Conservation (phyloP, 176 grass and related monocot species). For the Lolium rigidum region DNA sequence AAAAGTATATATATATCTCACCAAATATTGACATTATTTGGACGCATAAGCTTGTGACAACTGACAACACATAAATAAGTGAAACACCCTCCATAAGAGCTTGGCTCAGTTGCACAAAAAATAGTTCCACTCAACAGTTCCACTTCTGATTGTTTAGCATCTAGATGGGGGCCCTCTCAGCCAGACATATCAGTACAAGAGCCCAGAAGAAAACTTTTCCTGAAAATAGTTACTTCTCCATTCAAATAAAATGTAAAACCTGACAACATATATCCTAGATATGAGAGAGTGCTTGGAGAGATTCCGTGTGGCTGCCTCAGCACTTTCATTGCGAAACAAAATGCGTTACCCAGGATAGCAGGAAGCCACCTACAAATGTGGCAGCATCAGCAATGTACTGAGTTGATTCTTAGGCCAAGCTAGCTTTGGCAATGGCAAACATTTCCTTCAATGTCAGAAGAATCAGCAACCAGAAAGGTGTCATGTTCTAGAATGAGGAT, state of each 20-base stretch:
- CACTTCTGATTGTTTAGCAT: constrained; percentile 53
- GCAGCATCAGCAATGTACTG: background rate
- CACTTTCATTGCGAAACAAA: constrained; percentile 64
- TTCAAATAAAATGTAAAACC: constrained; percentile 38
- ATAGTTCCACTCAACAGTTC: constrained; percentile 77
- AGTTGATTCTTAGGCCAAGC: background rate
- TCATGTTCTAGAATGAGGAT: background rate
- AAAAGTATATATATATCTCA: too few relatives aligned
- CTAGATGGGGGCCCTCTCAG: background rate
- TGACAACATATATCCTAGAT: constrained; percentile 75
- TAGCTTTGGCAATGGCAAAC: constrained; percentile 18
- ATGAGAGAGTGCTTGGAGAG: constrained; percentile 66
- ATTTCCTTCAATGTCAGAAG: background rate
- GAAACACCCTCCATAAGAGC: background rate
- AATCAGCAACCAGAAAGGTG: background rate
- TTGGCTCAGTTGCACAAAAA: too few relatives aligned
- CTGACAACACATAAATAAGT: constrained; percentile 16
- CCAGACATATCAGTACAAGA: constrained; percentile 25
- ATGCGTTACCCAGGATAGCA: constrained; percentile 85
- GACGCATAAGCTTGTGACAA: background rate
- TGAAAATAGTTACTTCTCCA: background rate
- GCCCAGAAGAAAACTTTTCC: background rate
- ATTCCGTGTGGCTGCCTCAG: constrained; percentile 48
- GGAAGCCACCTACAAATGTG: constrained; percentile 80
- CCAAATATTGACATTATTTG: too few relatives aligned